Evolutionary conservation across 148 eudicot genomes (phyloP).

Genomic region (Gaultheria prostrata): DNA sequence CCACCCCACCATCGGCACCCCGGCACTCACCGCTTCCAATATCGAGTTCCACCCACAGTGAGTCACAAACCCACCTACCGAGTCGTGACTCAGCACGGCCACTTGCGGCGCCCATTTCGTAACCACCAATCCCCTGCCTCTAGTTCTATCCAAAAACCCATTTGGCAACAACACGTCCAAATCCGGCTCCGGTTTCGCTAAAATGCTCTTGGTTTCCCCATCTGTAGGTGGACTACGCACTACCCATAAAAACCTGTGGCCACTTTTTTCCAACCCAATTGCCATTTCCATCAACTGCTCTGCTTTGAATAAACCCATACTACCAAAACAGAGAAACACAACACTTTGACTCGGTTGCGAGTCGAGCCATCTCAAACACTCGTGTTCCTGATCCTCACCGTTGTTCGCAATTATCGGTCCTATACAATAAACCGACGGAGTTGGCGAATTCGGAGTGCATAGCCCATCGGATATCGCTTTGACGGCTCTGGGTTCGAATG

Average conservation of each 20-base stretch:
- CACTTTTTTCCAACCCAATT: slow-evolving; percentile 29
- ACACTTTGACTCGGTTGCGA: slow-evolving; percentile 28
- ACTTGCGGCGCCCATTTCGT: slow-evolving; percentile 38
- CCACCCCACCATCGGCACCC: slow-evolving; percentile 49
- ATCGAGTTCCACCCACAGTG: slow-evolving; percentile 48
- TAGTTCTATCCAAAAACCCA: slow-evolving; percentile 30
- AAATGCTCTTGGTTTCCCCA: slow-evolving; percentile 1
- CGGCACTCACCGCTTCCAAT: slow-evolving; percentile 33
- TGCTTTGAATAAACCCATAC: slow-evolving; percentile 17
- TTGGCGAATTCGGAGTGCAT: slow-evolving; percentile 19
- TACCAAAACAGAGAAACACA: slow-evolving; percentile 37
- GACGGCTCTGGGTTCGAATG: slow-evolving; percentile 24
- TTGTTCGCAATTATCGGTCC: slow-evolving; percentile 24
- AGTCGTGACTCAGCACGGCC: slow-evolving; percentile 23
- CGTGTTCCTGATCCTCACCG: background rate
- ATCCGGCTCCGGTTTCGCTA: slow-evolving; percentile 12
- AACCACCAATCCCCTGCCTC: slow-evolving; percentile 25
- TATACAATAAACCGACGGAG: slow-evolving; percentile 26
- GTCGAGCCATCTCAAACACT: slow-evolving; percentile 37
- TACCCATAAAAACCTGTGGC: slow-evolving; percentile 36
- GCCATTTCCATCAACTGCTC: slow-evolving; percentile 35
- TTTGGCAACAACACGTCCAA: slow-evolving; percentile 20
- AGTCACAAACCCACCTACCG: slow-evolving; percentile 30
- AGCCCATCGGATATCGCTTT: slow-evolving; percentile 19
- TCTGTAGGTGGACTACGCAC: slow-evolving; percentile 26